Percentiles rank a stretch among this genome's conserved stretches.
Conservation (phyloP, 2,329 filamentous ascomycete genomes). For the Tolypocladium capitatum region DNA sequence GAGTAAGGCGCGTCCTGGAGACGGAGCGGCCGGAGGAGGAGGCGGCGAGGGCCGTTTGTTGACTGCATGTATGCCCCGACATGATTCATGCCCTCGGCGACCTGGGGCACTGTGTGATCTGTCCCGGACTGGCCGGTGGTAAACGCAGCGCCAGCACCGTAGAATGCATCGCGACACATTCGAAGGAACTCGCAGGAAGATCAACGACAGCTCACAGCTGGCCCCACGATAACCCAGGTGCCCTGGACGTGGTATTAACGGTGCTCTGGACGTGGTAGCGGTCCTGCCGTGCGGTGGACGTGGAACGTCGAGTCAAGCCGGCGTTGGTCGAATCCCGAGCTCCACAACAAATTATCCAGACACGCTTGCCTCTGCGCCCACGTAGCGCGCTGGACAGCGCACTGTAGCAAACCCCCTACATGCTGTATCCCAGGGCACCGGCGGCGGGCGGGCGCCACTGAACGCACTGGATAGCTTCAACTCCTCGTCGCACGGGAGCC, state of each 20-base stretch:
- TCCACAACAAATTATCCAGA: neutral
- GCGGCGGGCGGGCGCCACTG: neutral
- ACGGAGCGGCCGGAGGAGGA: conserved; percentile 20
- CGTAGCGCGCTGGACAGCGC: neutral
- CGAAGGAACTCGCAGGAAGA: too few relatives aligned
- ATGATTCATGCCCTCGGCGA: neutral
- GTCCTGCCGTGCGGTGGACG: too few relatives aligned
- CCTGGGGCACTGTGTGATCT: neutral
- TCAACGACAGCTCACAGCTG: too few relatives aligned
- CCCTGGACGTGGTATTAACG: too few relatives aligned
- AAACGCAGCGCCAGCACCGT: too few relatives aligned
- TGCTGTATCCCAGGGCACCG: conserved; percentile 1
- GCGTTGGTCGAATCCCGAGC: neutral
- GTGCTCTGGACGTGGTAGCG: too few relatives aligned
- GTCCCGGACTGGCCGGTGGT: too few relatives aligned
- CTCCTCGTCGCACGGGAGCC: neutral
- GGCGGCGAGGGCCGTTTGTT: conserved; percentile 22
- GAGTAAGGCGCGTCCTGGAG: conserved; percentile 31
- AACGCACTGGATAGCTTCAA: neutral
- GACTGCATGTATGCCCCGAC: neutral
- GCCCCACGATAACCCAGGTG: too few relatives aligned
- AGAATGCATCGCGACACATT: too few relatives aligned
- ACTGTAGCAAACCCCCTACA: neutral
- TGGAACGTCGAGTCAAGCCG: too few relatives aligned
- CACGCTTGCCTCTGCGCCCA: neutral